Percentiles rank a stretch among this genome's conserved stretches.
These are phyloP conservation scores for Trichomonascaceae sp. DNA, from an alignment of 1,139 yeast species.

Conservation along the genomic window DNA sequence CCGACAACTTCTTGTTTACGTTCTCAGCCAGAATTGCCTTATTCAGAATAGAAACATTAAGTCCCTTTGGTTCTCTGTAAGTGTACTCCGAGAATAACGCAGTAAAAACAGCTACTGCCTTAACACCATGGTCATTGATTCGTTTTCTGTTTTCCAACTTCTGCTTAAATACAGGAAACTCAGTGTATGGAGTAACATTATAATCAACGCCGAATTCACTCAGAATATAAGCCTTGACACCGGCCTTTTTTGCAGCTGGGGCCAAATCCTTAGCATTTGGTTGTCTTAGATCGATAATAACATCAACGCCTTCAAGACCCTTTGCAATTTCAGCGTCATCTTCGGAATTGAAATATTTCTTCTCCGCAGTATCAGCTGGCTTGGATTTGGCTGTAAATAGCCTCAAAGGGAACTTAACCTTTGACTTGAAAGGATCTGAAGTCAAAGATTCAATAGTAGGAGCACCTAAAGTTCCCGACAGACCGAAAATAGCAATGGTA, in stretches of 20 bases:
- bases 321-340: slow-evolving; percentile 31
- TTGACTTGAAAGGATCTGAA: slow-evolving; percentile 38
- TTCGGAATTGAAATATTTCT: slow-evolving; percentile 22
- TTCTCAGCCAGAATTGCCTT: slow-evolving; percentile 30
- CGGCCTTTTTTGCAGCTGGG: slow-evolving; percentile 38
- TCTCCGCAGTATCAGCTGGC: slow-evolving; percentile 30
- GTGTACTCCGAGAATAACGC: slow-evolving; percentile 39
- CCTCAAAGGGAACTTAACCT: slow-evolving; percentile 45
- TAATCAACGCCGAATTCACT: slow-evolving; percentile 55
- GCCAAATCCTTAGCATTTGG: slow-evolving; percentile 30
- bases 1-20: slow-evolving; percentile 33
- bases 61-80: slow-evolving; percentile 10
- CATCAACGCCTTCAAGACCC: slow-evolving; percentile 44
- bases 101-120: slow-evolving; percentile 45
- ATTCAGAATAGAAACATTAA: slow-evolving; percentile 6
- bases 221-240: slow-evolving; percentile 52
- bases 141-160: slow-evolving; percentile 40
- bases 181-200: slow-evolving; percentile 30
- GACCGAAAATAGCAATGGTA: slow-evolving; percentile 47
- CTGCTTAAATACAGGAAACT: slow-evolving; percentile 29
- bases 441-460: slow-evolving; percentile 43
- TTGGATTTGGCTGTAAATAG: slow-evolving; percentile 44
- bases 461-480: slow-evolving; percentile 47
- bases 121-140: slow-evolving; percentile 44
- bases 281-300: slow-evolving; percentile 40